Conservation (phyloP, 2,329 filamentous ascomycete genomes). For the Neopestalotiopsis clavispora region DNA sequence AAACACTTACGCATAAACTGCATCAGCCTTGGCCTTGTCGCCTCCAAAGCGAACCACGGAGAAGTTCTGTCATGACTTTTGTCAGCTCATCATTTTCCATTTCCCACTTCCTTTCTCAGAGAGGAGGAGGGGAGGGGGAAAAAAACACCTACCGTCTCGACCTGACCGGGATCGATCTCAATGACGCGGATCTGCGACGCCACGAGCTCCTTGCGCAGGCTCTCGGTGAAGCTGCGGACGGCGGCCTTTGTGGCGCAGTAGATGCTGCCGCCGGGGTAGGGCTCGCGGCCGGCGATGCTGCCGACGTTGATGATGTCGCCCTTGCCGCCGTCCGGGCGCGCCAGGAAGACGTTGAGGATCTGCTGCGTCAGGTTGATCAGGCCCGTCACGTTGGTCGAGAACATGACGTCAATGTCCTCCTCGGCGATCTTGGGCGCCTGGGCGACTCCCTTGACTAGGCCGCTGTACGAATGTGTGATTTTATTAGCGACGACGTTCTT, state of each 20-base stretch:
- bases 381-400: slow-evolving; percentile 90
- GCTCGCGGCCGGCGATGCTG: slow-evolving; percentile 64
- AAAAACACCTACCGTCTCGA: slow-evolving; percentile 64
- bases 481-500: not conserved
- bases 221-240: slow-evolving; percentile 73
- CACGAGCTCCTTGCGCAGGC: slow-evolving; percentile 73
- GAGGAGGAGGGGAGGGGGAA: not conserved
- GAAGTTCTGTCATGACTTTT: slow-evolving; percentile 57
- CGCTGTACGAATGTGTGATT: slow-evolving; percentile 54
- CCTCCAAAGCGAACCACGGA: slow-evolving; percentile 77
- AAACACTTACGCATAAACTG: slow-evolving; percentile 65
- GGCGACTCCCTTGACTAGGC: slow-evolving; percentile 87
- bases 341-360: slow-evolving; percentile 80
- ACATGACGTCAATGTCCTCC: slow-evolving; percentile 86
- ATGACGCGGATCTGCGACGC: slow-evolving; percentile 73
- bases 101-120: not conserved
- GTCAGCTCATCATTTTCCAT: not conserved
- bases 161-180: slow-evolving; percentile 78
- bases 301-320: slow-evolving; percentile 95
- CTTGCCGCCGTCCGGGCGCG: slow-evolving; percentile 73
- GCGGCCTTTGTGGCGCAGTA: slow-evolving; percentile 84
- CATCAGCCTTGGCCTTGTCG: slow-evolving; percentile 78
- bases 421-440: slow-evolving; percentile 82
- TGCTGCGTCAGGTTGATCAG: slow-evolving; percentile 97
- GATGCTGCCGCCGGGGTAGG: slow-evolving; percentile 75